Evolutionary conservation across 225 moss, liverwort and hornwort species (phyloP), one percentile per base, ranked within the genome.

Genomic region (Sphagnum contortum): DNA sequence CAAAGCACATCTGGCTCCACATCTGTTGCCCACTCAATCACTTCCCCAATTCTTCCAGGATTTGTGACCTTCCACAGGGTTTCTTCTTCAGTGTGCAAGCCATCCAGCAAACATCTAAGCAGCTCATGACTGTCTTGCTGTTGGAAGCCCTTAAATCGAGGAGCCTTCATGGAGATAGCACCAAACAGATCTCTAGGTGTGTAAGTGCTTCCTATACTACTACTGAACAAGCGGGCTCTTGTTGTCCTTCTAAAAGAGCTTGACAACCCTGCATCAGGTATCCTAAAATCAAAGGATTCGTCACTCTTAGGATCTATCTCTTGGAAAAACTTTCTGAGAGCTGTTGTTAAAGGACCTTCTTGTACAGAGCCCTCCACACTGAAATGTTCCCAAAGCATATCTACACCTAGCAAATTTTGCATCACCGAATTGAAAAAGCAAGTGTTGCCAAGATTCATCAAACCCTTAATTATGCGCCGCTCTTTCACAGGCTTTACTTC

Each of bases 61-160:
- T 47, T 48, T 55, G 57, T 71, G 2, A 13, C 29, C 76, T 77
- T 86, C 66, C 79, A 64, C 53, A 81, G 63, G 62, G 72, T 83
- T 66, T 90, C 84, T 73, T 94, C 93, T 66, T 94, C 93, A 69
- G 80, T 76, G 67, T 94, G 88, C 71, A 94, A 78, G 57, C 88
- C 86, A 77, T 94, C 93, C 49, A 94, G 76, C 48, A 94, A 74
- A 59, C 75, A 90, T 12, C 86, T 80, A 60, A 94, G 68, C 2
- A 94, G 87, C 79, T 94, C 93, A 70, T 94, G 93, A 66, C 93
- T 94, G 70, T 94, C 93, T 69, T 94, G 93, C 65, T 94, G 90
- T 74, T 94, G 93, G 50, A 84, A 94, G 0, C 93, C 90, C 82
- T 90, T 94, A 49, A 94, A 94, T 73, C 86, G 80, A 29, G 93